phyloP scores from a whole-genome alignment of 2,329 filamentous ascomycete genomes.

The Fusarium poae region DNA sequence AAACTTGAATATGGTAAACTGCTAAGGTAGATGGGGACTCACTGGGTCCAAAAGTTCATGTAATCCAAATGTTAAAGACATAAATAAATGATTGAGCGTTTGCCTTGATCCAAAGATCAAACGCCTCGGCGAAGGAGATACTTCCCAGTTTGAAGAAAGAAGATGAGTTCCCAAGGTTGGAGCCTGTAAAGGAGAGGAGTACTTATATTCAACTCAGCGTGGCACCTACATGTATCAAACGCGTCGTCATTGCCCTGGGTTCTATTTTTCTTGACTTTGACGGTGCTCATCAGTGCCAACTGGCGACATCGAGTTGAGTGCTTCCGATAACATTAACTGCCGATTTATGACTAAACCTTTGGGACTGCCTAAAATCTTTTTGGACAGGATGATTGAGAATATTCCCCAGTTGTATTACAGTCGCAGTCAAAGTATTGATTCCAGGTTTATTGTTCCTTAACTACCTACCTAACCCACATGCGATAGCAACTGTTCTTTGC shows the following conservation, averaged over 20 bases:
- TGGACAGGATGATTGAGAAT: background rate
- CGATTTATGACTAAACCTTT: background rate
- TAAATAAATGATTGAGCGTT: conserved; percentile 9
- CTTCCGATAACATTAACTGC: background rate
- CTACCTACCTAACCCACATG: too few relatives aligned
- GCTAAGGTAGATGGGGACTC: background rate
- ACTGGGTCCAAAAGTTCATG: conserved; percentile 4
- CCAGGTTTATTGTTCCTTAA: background rate
- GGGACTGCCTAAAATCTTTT: background rate
- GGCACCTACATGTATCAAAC: background rate
- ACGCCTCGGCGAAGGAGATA: background rate
- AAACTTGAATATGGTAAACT: background rate
- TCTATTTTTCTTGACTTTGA: background rate
- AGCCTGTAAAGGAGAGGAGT: background rate
- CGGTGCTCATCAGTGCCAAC: conserved; percentile 1
- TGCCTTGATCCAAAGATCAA: conserved; percentile 4
- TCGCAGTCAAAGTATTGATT: background rate
- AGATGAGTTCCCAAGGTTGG: background rate
- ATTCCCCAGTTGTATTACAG: background rate
- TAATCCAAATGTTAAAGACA: conserved; percentile 23
- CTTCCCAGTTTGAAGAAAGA: background rate
- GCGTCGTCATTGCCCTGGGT: background rate
- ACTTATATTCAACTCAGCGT: too few relatives aligned
- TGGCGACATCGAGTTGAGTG: background rate
- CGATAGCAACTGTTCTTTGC: background rate